Percentiles rank a stretch among this genome's conserved stretches.
phyloP scores from a whole-genome alignment of 139 green algal species.

The Coccomyxa sp. region DNA sequence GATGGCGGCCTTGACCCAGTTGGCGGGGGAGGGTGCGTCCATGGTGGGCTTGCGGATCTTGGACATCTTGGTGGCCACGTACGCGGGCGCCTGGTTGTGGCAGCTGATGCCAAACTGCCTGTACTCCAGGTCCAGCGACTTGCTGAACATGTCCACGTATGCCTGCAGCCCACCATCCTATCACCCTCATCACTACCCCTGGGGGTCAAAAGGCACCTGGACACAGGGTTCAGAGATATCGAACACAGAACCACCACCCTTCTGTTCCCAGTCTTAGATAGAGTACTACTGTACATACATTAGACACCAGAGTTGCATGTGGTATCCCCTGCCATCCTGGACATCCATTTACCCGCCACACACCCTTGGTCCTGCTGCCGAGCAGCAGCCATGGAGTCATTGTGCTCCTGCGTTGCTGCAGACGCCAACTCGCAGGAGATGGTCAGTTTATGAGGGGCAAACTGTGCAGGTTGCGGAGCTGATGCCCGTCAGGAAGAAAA shows the following conservation, averaged over 20 bases:
- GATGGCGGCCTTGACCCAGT: constrained; percentile 42
- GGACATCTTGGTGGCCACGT: constrained; percentile 79
- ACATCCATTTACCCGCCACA: not conserved
- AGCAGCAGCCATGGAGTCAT: too few species aligned
- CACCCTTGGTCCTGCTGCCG: not conserved
- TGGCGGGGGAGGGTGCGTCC: constrained; percentile 40
- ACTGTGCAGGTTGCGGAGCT: too few species aligned
- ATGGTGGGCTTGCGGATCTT: constrained; percentile 64
- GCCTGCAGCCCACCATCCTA: constrained; percentile 7
- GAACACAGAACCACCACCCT: too few species aligned
- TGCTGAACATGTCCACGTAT: constrained; percentile 32
- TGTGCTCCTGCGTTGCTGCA: too few species aligned
- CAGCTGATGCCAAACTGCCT: constrained; percentile 47
- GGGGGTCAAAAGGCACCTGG: not conserved
- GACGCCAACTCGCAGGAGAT: too few species aligned
- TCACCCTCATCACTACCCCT: not conserved
- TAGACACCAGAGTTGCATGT: not conserved
- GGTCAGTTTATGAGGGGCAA: too few species aligned
- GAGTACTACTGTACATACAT: too few species aligned
- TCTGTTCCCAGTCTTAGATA: too few species aligned
- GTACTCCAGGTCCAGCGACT: constrained; percentile 57
- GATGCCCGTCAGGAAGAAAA: not conserved
- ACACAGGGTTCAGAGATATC: too few species aligned
- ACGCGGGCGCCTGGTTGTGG: constrained; percentile 74
- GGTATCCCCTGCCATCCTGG: not conserved